Base-by-base conservation (phyloP, 306 rosid genomes). In the Cucurbita moschata region DNA sequence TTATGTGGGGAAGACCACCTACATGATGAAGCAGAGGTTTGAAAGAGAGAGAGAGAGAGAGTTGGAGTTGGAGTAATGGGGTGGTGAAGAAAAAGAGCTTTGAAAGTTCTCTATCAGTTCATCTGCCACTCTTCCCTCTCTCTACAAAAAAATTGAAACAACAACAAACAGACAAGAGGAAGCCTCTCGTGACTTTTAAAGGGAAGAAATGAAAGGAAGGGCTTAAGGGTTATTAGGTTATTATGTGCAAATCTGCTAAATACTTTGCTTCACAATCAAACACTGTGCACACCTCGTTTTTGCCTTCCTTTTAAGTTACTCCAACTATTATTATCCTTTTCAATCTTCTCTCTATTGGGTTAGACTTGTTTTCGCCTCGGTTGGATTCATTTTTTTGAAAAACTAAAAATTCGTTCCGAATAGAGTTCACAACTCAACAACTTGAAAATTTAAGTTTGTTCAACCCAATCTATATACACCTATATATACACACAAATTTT, bases 61-160 rank as follows among this genome's bases (percentile, higher is more conserved):
- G 35, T 30, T 61, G 68, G 88, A 82, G 92, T 86, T 85, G 92
- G 92, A 94, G 92, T 86, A 86, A 87, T 84, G 94, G 92, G 87
- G 63, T 51, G 63, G 30, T 21, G 49, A 87, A 88, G 92, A 91
- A 82, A 90, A 86, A 83, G 97, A 89, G 97, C 86, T 86, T 90
- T 94, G 95, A 94, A 90, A 91, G 95, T 91, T 91, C 90, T 89
- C 99, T 87, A 91, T 94, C 97, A 89, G 99, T 94, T 91, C 81
- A 56, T 89, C 96, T 92, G 97, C 94, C 97, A 89, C 88, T 55
- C 69, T 83, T 8, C n/a, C 23, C 23, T 21, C 23, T 21, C 23
- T 21, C 23, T 21, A 21, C 23, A 21, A 21, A 21, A 21, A 30
- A 30, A 2, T 37, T 37, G 67, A 39, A 62, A 39, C 69, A 88